Evolutionary conservation across 148 eudicot genomes (phyloP).

Genomic region (Persicaria tinctoria): DNA sequence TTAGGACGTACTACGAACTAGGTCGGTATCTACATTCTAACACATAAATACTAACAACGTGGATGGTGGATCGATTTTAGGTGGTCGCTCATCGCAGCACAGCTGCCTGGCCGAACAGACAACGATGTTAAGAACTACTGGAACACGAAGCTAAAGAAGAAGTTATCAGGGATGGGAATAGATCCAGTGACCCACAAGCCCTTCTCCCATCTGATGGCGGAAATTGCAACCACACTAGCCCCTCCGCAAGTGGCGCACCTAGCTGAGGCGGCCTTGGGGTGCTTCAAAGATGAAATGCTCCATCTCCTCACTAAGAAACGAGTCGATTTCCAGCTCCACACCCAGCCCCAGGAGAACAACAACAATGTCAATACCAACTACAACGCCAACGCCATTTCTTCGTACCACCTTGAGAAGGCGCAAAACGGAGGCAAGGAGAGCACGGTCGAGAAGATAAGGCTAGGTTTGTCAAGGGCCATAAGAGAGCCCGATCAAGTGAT

Average conservation of each 20-base stretch:
- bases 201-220: slow-evolving; percentile 86
- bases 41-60: background rate
- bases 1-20: no score
- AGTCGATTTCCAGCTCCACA: slow-evolving; percentile 35
- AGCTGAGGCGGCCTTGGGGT: slow-evolving; percentile 91
- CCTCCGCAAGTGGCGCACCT: slow-evolving; percentile 85
- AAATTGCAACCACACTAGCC: slow-evolving; percentile 72
- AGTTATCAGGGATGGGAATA: slow-evolving; percentile 92
- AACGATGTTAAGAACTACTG: slow-evolving; percentile 95
- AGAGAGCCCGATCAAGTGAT: slow-evolving; percentile 46
- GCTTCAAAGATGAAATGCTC: slow-evolving; percentile 95
- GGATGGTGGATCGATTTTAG: slow-evolving; percentile 21
- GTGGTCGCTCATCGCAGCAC: slow-evolving; percentile 93
- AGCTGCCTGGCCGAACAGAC: slow-evolving; percentile 89
- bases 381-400: background rate
- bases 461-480: slow-evolving; percentile 69
- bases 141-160: slow-evolving; percentile 96
- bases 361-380: background rate
- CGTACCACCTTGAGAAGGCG: background rate
- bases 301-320: slow-evolving; percentile 81
- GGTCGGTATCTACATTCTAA: background rate
- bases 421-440: slow-evolving; percentile 45
- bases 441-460: slow-evolving; percentile 61
- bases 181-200: slow-evolving; percentile 98
- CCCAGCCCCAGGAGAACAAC: slow-evolving; percentile 4